These are phyloP conservation scores for Pythium phragmiticola DNA, from an alignment of 352 stramenopile genomes.

Conservation along the genomic window DNA sequence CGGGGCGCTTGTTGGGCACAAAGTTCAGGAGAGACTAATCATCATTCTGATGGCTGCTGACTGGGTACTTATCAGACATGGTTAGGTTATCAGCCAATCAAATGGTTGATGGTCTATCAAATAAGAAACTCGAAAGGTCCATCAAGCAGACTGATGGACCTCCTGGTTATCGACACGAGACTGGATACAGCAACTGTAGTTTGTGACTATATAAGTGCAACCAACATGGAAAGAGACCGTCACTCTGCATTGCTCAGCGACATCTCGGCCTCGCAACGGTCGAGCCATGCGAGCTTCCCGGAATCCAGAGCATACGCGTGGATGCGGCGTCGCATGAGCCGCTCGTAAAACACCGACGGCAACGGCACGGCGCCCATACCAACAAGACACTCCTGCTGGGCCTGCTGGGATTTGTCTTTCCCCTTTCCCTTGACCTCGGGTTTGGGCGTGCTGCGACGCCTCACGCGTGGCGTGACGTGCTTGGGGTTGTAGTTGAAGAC, in stretches of 20 bases:
- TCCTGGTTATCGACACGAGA: no score
- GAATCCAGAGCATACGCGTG: constrained; percentile 30
- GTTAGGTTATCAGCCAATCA: no score
- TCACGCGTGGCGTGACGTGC: constrained; percentile 47
- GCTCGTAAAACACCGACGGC: background rate
- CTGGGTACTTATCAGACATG: no score
- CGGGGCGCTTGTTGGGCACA: no score
- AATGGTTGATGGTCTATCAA: no score
- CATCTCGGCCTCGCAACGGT: constrained; percentile 25
- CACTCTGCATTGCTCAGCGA: constrained; percentile 11
- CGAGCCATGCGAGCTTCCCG: constrained; percentile 26
- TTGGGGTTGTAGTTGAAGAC: constrained; percentile 51
- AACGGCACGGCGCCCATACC: background rate
- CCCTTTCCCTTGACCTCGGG: constrained; percentile 13
- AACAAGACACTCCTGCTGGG: constrained; percentile 23
- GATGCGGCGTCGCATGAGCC: constrained; percentile 10
- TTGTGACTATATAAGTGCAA: no score
- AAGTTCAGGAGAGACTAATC: no score
- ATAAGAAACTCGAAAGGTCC: no score
- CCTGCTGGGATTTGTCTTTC: background rate
- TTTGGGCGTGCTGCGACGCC: constrained; percentile 18
- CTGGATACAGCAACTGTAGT: background rate
- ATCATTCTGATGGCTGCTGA: no score
- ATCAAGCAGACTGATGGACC: no score
- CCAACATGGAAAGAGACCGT: constrained; percentile 2